A percentile compares a stretch with the other conserved stretches of the same genome.
These are phyloP conservation scores for Carpinus viminea DNA, from an alignment of 306 rosid genomes.

Conservation along the genomic window DNA sequence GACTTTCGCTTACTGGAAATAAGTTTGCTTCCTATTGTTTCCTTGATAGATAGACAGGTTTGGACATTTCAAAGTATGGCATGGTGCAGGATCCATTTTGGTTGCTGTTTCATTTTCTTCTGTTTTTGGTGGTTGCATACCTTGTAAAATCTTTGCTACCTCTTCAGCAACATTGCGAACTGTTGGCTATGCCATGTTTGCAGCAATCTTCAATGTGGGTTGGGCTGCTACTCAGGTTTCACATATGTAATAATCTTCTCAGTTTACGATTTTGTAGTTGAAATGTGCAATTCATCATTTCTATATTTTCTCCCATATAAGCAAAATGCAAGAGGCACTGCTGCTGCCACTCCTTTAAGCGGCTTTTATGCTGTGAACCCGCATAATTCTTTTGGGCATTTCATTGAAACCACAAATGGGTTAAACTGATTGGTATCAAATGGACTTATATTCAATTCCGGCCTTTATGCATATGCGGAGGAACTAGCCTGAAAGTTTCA, in stretches of 20 bases:
- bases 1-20: constrained; percentile 21
- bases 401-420: not conserved
- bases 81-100: constrained; percentile 90
- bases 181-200: constrained; percentile 82
- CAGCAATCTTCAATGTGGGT: constrained; percentile 89
- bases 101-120: constrained; percentile 98
- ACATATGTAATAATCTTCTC: constrained; percentile 71
- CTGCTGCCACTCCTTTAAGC: constrained; percentile 5
- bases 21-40: constrained; percentile 21
- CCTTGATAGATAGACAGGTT: constrained; percentile 85
- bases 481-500: not conserved
- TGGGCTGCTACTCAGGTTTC: constrained; percentile 99
- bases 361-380: not conserved
- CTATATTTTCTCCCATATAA: not conserved
- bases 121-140: constrained; percentile 88
- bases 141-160: constrained; percentile 60
- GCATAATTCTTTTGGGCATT: not conserved
- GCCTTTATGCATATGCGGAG: not conserved
- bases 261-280: constrained; percentile 20
- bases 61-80: constrained; percentile 97
- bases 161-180: constrained; percentile 59
- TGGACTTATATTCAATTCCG: not conserved
- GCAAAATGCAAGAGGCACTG: not conserved
- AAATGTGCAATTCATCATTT: not conserved
- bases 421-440: not conserved